Base-by-base conservation (phyloP, 345 rosid species). In the Pistacia vera region DNA sequence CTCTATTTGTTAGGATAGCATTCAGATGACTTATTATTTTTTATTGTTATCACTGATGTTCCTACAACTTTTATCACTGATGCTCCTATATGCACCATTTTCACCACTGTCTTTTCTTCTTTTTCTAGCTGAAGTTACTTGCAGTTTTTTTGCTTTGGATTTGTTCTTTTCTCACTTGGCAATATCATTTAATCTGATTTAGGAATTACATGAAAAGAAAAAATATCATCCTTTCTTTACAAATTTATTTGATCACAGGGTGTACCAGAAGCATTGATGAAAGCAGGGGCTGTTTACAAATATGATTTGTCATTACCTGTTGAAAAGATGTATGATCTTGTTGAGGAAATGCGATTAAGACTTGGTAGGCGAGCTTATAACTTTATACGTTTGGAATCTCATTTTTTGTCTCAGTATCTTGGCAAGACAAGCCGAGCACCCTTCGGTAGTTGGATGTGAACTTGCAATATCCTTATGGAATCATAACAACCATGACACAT, bases 281-380 rank as follows among this genome's bases (percentile, higher is more conserved):
- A 91, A 78, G 97, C 95, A 8, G 98, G 99, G 79, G 89, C 95
- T 30, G 82, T 85, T 52, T 96, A 93, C 90, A 93, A 96, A 80
- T 96, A 96, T 82, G 99, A 96, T 79, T 83, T 96, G 22, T 92
- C 99, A 22, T 76, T 93, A 79, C 97, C 99, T 5, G 90, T 93
- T 36, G 97, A 91, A 80, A 87, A 91, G 79, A 91, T 96, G 82
- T 91, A 96, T 67, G 78, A 87, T 83, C 87, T 96, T 82, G 98
- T 93, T 73, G 88, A 90, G 61, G 97, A 91, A 66, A 88, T 93
- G 90, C 87, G 91, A 81, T 78, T 17, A 54, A 89, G 92, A 86
- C 81, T 96, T 46, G 97, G 99, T 96, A 81, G 80, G 86, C 56
- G 48, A 51, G 36, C 25, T 67, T 65, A 58, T 67, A 44, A 18